phyloP scores from a whole-genome alignment of 805 yeast genomes.

The Pichia sporocuriosa region DNA sequence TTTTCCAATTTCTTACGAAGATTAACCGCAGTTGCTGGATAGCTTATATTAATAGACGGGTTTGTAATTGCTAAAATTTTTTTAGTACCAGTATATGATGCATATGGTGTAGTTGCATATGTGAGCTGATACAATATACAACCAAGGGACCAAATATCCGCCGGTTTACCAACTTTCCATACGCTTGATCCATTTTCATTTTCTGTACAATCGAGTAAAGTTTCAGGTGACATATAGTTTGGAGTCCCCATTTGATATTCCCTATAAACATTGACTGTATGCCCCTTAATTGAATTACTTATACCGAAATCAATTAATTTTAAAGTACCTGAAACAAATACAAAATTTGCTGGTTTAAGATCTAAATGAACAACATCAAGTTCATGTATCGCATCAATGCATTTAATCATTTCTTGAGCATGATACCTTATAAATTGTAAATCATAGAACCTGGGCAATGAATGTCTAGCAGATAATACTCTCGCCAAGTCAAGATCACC shows the following conservation, averaged over 20 bases:
- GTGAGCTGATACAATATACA: constrained; percentile 94
- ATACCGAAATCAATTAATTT: constrained; percentile 94
- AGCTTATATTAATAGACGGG: constrained; percentile 65
- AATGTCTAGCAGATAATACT: constrained; percentile 51
- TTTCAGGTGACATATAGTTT: constrained; percentile 97
- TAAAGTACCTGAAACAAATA: constrained; percentile 74
- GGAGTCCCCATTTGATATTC: constrained; percentile 94
- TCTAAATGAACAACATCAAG: constrained; percentile 63
- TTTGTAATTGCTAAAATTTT: constrained; percentile 80
- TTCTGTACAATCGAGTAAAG: constrained; percentile 55
- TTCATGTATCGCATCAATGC: constrained; percentile 83
- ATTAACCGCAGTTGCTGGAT: constrained; percentile 38
- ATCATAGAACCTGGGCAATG: constrained; percentile 38
- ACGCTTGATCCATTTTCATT: constrained; percentile 26
- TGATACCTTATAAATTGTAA: constrained; percentile 73
- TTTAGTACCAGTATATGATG: constrained; percentile 66
- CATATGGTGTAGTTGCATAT: constrained; percentile 90
- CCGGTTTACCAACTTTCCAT: constrained; percentile 86
- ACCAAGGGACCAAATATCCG: constrained; percentile 98
- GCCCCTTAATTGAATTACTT: constrained; percentile 90
- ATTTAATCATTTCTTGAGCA: constrained; percentile 67
- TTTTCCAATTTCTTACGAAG: constrained; percentile 7
- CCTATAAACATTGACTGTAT: constrained; percentile 82
- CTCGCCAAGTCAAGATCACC: constrained; percentile 89
- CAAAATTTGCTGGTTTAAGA: constrained; percentile 58